These are phyloP conservation scores for Lindgomyces ingoldianus DNA, from an alignment of 495 filamentous ascomycete species.

Conservation along the genomic window DNA sequence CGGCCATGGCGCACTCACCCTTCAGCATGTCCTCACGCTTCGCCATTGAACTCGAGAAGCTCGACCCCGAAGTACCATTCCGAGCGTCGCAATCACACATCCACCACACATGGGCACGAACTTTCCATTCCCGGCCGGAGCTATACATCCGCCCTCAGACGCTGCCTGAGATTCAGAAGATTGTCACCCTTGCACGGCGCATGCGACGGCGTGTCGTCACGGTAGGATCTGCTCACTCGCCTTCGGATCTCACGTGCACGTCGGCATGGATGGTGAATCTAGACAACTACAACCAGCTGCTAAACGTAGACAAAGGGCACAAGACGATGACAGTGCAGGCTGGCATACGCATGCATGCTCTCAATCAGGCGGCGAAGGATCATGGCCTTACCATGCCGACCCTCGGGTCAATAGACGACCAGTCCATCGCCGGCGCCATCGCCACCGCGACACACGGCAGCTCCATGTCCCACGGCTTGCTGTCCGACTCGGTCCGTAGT, in stretches of 20 bases:
- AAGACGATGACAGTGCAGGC: slow-evolving; percentile 74
- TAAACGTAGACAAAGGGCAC: slow-evolving; percentile 64
- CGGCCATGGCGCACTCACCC: slow-evolving; percentile 11
- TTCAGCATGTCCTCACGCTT: slow-evolving; percentile 53
- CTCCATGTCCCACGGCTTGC: slow-evolving; percentile 76
- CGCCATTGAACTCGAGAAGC: slow-evolving; percentile 55
- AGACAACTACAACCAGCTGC: slow-evolving; percentile 72
- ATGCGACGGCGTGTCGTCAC: slow-evolving; percentile 78
- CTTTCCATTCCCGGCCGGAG: slow-evolving; percentile 82
- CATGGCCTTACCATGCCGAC: slow-evolving; percentile 80
- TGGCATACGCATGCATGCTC: slow-evolving; percentile 75
- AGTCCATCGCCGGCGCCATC: slow-evolving; percentile 91
- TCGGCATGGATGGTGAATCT: slow-evolving; percentile 94
- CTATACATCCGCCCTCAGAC: slow-evolving; percentile 83
- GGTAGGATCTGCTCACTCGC: slow-evolving; percentile 86
- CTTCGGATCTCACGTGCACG: slow-evolving; percentile 88
- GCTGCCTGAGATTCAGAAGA: slow-evolving; percentile 76
- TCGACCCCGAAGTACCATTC: slow-evolving; percentile 69
- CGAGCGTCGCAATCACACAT: slow-evolving; percentile 67
- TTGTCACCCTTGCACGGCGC: slow-evolving; percentile 75
- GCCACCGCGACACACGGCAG: slow-evolving; percentile 91
- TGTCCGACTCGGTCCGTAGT: slow-evolving; percentile 71
- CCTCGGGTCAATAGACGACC: slow-evolving; percentile 90
- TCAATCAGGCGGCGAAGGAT: slow-evolving; percentile 68
- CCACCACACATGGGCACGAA: slow-evolving; percentile 97